Evolutionary conservation across 768 basidiomycete species (phyloP).

Genomic region (Atractiella rhizophila): DNA sequence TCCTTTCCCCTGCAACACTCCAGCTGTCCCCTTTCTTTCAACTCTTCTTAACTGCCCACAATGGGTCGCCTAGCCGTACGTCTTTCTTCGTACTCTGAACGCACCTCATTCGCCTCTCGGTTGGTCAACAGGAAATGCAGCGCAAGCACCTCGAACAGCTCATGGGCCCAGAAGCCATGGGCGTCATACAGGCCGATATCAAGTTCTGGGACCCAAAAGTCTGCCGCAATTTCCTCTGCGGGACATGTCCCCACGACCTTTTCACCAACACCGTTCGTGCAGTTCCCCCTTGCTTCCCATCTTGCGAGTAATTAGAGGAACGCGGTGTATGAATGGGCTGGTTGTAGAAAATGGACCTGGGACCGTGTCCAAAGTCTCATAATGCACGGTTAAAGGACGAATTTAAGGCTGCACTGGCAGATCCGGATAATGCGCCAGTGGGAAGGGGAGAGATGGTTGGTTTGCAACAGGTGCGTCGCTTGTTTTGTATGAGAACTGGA

Average conservation of each 20-base stretch:
- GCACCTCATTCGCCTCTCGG: no score
- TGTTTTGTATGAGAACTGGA: no score
- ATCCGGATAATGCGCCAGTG: background rate
- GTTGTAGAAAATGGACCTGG: constrained; percentile 91
- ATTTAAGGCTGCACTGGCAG: constrained; percentile 36
- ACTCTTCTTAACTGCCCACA: no score
- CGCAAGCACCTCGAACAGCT: background rate
- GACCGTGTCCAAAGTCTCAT: constrained; percentile 89
- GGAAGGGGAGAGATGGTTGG: background rate
- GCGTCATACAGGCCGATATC: constrained; percentile 70
- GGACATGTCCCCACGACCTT: constrained; percentile 89
- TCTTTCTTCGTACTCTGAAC: no score
- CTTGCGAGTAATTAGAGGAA: background rate
- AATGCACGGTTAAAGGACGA: constrained; percentile 80
- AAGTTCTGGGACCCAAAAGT: constrained; percentile 75
- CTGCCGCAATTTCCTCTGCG: constrained; percentile 90
- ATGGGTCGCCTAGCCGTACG: no score
- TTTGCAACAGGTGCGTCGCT: no score
- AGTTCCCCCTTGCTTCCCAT: constrained; percentile 8
- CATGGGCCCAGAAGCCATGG: constrained; percentile 99
- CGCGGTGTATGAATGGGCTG: background rate
- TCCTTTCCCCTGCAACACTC: no score
- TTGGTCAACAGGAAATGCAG: no score
- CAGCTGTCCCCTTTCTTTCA: no score
- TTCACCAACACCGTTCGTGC: constrained; percentile 81